Conservation (phyloP, 441 rosid genomes). For the Sinapis alba region DNA sequence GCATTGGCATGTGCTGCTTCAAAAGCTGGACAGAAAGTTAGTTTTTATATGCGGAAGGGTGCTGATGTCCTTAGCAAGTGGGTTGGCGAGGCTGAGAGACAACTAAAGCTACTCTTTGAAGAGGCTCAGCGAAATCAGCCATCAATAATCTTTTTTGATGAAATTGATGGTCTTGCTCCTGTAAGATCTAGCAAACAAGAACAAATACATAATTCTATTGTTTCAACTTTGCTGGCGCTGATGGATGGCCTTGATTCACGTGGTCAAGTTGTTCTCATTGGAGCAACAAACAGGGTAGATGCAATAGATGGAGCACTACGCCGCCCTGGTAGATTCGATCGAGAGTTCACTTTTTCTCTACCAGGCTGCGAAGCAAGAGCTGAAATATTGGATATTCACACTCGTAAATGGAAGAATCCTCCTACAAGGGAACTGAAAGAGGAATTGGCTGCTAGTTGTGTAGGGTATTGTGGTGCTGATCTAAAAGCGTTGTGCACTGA, state of each 20-base stretch:
- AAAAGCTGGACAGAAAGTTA: constrained; percentile 99
- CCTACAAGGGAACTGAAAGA: constrained; percentile 81
- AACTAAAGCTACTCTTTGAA: constrained; percentile 93
- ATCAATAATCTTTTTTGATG: constrained; percentile 98
- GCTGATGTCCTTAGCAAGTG: constrained; percentile 99
- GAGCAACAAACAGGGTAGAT: constrained; percentile 99
- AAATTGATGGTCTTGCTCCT: constrained; percentile 99
- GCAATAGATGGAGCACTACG: constrained; percentile 99
- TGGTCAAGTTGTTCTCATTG: constrained; percentile 99
- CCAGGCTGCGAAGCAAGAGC: constrained; percentile 99
- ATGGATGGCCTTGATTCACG: constrained; percentile 99
- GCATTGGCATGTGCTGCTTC: constrained; percentile 99
- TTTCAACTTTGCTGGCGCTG: constrained; percentile 96
- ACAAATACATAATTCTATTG: constrained; percentile 99
- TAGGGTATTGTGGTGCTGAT: constrained; percentile 99
- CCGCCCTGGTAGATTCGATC: constrained; percentile 99
- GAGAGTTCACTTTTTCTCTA: constrained; percentile 96
- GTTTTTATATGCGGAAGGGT: constrained; percentile 99
- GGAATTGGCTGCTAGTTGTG: constrained; percentile 98
- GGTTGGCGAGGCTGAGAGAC: constrained; percentile 99
- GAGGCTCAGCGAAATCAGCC: constrained; percentile 99
- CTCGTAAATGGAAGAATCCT: constrained; percentile 98
- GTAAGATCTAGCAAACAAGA: constrained; percentile 99
- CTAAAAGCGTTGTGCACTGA: constrained; percentile 97
- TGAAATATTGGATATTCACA: constrained; percentile 95